Percentiles rank a stretch among this genome's conserved stretches.
Conservation (phyloP, 176 grass and related monocot genomes). For the Aegilops bicornis region DNA sequence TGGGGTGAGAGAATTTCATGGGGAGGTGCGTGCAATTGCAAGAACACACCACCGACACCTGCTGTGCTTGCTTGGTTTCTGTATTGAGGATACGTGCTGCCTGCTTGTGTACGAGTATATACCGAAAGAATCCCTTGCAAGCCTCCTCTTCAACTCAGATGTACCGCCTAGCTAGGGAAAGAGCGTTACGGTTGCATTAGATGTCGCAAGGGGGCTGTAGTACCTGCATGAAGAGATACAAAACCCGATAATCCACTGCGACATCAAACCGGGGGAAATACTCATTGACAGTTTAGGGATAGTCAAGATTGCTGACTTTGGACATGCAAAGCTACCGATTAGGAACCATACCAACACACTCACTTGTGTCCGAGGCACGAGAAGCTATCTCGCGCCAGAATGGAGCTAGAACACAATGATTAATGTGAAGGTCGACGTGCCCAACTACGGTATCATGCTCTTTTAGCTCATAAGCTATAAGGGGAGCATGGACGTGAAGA, state of each 20-base stretch:
- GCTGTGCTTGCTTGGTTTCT: conserved; percentile 53
- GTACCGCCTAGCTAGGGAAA: conserved; percentile 25
- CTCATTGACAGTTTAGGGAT: conserved; percentile 22
- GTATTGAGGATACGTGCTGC: conserved; percentile 32
- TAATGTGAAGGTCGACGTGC: conserved; percentile 31
- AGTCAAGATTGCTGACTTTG: conserved; percentile 43
- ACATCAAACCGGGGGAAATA: conserved; percentile 49
- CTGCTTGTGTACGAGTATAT: conserved; percentile 52
- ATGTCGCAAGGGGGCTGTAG: conserved; percentile 24
- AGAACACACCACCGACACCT: conserved; percentile 62
- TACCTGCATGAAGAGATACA: conserved; percentile 35
- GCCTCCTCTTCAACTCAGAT: conserved; percentile 33
- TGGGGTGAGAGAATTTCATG: conserved; percentile 44
- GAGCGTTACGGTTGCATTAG: conserved; percentile 22
- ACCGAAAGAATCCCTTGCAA: conserved; percentile 44
- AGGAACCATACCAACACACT: conserved; percentile 33
- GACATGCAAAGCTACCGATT: conserved; percentile 27
- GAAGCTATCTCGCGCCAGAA: conserved; percentile 40
- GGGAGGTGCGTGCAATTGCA: neutral
- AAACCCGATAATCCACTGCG: conserved; percentile 30
- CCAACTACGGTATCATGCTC: conserved; percentile 40
- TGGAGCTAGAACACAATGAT: conserved; percentile 36
- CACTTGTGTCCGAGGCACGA: conserved; percentile 30
- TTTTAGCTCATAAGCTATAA: conserved; percentile 38
- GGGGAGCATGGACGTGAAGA: conserved; percentile 1